Evolutionary conservation across 345 rosid species (phyloP).

Genomic region (Rhodamnia rubescens): DNA sequence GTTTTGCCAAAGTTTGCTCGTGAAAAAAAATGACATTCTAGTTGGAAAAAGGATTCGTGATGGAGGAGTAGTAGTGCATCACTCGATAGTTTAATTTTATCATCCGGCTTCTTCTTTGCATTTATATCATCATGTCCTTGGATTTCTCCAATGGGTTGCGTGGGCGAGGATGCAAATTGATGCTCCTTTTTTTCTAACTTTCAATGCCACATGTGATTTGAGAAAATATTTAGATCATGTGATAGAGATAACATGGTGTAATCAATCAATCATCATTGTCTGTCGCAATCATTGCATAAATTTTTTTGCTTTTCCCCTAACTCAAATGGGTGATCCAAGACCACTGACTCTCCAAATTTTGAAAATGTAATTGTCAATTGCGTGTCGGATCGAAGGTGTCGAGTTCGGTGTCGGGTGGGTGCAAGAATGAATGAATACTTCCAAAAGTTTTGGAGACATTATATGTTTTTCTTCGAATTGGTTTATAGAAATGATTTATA

Average conservation of each 20-base stretch:
- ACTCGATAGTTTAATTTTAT: not conserved
- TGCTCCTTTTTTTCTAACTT: not conserved
- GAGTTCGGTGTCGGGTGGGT: no score
- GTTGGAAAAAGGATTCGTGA: not conserved
- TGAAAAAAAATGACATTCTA: no score
- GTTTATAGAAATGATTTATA: not conserved
- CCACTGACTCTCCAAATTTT: not conserved
- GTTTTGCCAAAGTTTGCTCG: not conserved
- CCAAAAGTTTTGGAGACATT: not conserved
- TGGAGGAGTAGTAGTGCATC: fast-evolving
- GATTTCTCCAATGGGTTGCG: not conserved
- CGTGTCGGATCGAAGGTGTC: not conserved
- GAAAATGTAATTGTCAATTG: not conserved
- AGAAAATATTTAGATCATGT: not conserved
- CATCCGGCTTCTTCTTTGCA: no score
- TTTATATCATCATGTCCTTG: not conserved
- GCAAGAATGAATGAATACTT: no score
- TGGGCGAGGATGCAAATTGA: not conserved
- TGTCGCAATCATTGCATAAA: not conserved
- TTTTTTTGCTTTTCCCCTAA: not conserved
- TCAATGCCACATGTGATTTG: not conserved
- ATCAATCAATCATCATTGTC: not conserved
- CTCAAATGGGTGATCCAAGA: not conserved
- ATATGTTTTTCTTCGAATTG: not conserved
- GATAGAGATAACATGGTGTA: not conserved